phyloP scores from a whole-genome alignment of 2,329 filamentous ascomycete genomes.

The Xylaria multiplex region DNA sequence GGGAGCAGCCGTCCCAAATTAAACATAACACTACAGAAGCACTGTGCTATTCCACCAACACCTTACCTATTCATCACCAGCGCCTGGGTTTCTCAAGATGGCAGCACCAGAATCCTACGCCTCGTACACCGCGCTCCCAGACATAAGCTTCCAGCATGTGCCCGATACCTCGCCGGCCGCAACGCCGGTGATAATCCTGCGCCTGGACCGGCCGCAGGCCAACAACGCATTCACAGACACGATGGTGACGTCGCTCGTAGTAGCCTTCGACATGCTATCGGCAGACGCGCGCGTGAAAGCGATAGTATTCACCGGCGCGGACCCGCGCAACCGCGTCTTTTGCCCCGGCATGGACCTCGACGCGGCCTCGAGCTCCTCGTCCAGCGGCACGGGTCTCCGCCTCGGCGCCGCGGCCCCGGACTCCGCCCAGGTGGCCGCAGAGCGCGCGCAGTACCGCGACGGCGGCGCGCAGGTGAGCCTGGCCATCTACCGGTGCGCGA shows the following conservation, averaged over 20 bases:
- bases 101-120: conserved; percentile 29
- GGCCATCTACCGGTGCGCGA: conserved; percentile 65
- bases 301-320: conserved; percentile 65
- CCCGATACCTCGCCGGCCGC: conserved; percentile 61
- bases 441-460: conserved; percentile 53
- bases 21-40: no score
- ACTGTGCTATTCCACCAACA: not conserved
- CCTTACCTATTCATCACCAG: not conserved
- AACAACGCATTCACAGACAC: conserved; percentile 75
- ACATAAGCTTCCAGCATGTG: conserved; percentile 61
- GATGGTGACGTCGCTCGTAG: conserved; percentile 70
- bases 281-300: conserved; percentile 63
- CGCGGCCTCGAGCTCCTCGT: conserved; percentile 38
- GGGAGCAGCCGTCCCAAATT: not conserved
- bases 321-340: conserved; percentile 61
- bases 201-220: conserved; percentile 70
- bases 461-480: conserved; percentile 64
- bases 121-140: conserved; percentile 48
- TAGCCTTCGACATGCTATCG: conserved; percentile 62
- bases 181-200: conserved; percentile 71
- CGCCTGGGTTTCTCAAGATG: conserved; percentile 12
- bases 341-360: conserved; percentile 69
- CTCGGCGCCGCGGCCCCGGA: not conserved
- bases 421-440: not conserved
- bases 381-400: conserved; percentile 10